These are phyloP conservation scores for Coix lacrymajobi DNA, from an alignment of 176 grass and related monocot genomes.

Conservation along the genomic window DNA sequence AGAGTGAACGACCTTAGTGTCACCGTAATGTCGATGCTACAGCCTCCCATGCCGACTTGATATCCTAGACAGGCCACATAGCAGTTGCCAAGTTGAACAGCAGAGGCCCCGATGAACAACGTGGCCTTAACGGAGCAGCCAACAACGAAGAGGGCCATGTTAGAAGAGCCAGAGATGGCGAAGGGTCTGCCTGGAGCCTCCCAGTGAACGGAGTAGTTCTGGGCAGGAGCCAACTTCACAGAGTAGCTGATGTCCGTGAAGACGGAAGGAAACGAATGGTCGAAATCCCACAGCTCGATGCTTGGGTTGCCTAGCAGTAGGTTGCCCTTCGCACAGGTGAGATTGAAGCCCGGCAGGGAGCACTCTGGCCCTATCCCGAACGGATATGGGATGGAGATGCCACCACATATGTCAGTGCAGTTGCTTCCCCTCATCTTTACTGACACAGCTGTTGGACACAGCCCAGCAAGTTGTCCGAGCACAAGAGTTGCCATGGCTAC, in stretches of 20 bases:
- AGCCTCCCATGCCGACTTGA: neutral
- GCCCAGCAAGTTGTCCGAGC: neutral
- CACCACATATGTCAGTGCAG: neutral
- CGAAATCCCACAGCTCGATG: neutral
- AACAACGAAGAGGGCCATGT: neutral
- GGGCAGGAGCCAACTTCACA: neutral
- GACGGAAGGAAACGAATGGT: neutral
- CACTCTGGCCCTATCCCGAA: neutral
- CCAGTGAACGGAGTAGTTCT: neutral
- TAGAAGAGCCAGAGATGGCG: neutral
- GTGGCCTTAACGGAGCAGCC: neutral
- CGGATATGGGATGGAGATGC: neutral
- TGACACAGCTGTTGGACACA: neutral
- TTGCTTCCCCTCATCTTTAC: neutral
- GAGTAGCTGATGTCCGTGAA: neutral
- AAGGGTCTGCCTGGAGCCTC: neutral
- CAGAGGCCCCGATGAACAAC: neutral
- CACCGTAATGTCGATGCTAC: neutral
- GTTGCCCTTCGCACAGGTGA: neutral
- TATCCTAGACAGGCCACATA: neutral
- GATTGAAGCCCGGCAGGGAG: constrained; percentile 5
- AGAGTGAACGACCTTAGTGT: neutral
- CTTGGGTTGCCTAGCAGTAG: neutral
- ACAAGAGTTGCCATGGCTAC: neutral
- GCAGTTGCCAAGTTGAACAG: neutral